A percentile compares a stretch with the other conserved stretches of the same genome.
These are phyloP conservation scores for Penicillium digitatum DNA, from an alignment of 2,329 filamentous ascomycete genomes.

Conservation along the genomic window DNA sequence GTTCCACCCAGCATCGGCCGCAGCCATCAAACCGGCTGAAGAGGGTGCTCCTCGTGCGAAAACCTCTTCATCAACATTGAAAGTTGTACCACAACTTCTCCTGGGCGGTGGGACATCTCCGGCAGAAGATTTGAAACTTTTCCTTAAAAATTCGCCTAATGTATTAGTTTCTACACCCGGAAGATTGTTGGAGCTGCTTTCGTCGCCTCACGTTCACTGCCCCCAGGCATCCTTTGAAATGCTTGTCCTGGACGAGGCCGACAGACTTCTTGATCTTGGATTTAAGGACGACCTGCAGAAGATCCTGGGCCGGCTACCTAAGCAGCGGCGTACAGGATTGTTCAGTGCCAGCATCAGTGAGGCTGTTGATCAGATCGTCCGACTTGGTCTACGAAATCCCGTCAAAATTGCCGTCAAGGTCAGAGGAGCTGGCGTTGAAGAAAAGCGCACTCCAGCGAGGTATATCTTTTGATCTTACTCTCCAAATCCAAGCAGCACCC, in stretches of 20 bases:
- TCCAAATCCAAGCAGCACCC: neutral
- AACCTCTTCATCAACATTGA: slow-evolving; percentile 49
- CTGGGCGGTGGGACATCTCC: slow-evolving; percentile 79
- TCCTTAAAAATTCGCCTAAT: slow-evolving; percentile 80
- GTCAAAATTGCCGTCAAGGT: slow-evolving; percentile 94
- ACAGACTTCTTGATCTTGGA: slow-evolving; percentile 84
- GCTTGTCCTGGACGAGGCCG: slow-evolving; percentile 90
- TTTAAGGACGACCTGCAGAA: slow-evolving; percentile 88
- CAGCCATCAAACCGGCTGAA: slow-evolving; percentile 41
- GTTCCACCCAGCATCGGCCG: slow-evolving; percentile 76
- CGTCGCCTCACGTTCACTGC: slow-evolving; percentile 81
- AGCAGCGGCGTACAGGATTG: slow-evolving; percentile 86
- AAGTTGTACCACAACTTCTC: slow-evolving; percentile 78
- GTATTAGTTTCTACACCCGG: slow-evolving; percentile 88
- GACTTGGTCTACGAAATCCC: slow-evolving; percentile 86
- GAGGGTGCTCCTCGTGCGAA: slow-evolving; percentile 37
- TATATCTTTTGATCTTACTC: slow-evolving; percentile 14
- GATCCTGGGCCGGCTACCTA: slow-evolving; percentile 78
- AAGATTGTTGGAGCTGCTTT: slow-evolving; percentile 78
- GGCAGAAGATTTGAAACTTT: slow-evolving; percentile 79
- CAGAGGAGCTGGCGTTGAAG: slow-evolving; percentile 69
- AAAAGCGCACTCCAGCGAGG: slow-evolving; percentile 82
- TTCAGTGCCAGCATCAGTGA: slow-evolving; percentile 97
- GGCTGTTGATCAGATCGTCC: slow-evolving; percentile 86
- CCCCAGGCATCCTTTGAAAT: slow-evolving; percentile 86